phyloP scores from a whole-genome alignment of 352 stramenopile species.

The Ophiocytium majus region DNA sequence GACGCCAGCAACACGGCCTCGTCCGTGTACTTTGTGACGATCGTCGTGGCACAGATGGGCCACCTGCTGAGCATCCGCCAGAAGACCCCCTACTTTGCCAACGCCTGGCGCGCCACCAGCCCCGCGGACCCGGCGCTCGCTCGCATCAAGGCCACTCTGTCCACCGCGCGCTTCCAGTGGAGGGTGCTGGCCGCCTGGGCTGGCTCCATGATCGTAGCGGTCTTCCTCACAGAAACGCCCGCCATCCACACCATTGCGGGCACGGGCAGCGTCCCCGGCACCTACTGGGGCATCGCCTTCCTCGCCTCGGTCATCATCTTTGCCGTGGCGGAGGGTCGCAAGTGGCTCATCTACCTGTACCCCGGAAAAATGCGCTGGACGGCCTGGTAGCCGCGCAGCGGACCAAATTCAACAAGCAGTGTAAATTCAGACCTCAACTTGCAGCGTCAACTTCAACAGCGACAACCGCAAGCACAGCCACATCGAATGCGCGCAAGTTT shows the following conservation, averaged over 20 bases:
- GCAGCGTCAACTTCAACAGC: too few relatives aligned
- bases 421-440: too few relatives aligned
- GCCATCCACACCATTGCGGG: neutral
- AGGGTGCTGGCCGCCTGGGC: neutral
- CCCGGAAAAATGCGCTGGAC: neutral
- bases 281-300: neutral
- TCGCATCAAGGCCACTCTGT: neutral
- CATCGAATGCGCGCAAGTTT: too few relatives aligned
- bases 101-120: neutral
- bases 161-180: neutral
- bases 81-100: conserved; percentile 24
- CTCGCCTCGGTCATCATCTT: neutral
- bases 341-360: conserved; percentile 16
- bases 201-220: neutral
- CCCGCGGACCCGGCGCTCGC: too few relatives aligned
- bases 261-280: neutral
- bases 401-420: too few relatives aligned
- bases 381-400: conserved; percentile 3
- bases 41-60: conserved; percentile 26
- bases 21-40: conserved; percentile 19
- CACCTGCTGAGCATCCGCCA: conserved; percentile 33
- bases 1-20: conserved; percentile 18
- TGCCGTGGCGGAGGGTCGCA: neutral
- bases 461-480: too few relatives aligned
- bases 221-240: neutral